These are phyloP conservation scores for Nitzschia palea DNA, from an alignment of 108 stramenopile genomes.

Conservation along the genomic window DNA sequence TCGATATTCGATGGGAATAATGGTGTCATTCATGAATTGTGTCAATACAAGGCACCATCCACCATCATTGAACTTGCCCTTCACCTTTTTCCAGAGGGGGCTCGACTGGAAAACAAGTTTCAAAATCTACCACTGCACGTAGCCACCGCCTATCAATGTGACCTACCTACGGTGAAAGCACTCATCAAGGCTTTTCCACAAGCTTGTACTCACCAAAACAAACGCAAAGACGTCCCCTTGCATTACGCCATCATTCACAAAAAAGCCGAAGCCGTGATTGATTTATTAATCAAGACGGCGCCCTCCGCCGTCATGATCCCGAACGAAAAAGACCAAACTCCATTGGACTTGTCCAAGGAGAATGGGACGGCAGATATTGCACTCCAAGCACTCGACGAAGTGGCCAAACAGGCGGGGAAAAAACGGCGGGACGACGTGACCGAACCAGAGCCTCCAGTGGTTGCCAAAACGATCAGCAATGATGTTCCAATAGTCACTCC, in stretches of 20 bases:
- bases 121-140: constrained; percentile 59
- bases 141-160: constrained; percentile 54
- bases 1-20: constrained; percentile 51
- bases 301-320: constrained; percentile 40
- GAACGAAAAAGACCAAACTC: constrained; percentile 51
- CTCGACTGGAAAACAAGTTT: constrained; percentile 38
- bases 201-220: constrained; percentile 46
- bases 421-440: too few relatives aligned
- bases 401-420: too few relatives aligned
- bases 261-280: constrained; percentile 39
- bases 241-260: constrained; percentile 42
- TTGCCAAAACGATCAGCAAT: background rate
- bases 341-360: constrained; percentile 51
- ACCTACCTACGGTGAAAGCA: constrained; percentile 40
- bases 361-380: constrained; percentile 31
- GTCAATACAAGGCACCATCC: constrained; percentile 39
- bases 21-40: constrained; percentile 65
- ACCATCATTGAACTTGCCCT: constrained; percentile 35
- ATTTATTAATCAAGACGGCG: constrained; percentile 45
- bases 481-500: background rate
- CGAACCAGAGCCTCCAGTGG: too few relatives aligned
- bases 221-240: constrained; percentile 54
- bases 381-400: background rate
- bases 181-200: constrained; percentile 51
- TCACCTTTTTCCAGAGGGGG: constrained; percentile 42